A percentile compares a stretch with the other conserved stretches of the same genome.
phyloP scores from a whole-genome alignment of 139 green algal genomes.

The Tetradesmus lagerheimii region DNA sequence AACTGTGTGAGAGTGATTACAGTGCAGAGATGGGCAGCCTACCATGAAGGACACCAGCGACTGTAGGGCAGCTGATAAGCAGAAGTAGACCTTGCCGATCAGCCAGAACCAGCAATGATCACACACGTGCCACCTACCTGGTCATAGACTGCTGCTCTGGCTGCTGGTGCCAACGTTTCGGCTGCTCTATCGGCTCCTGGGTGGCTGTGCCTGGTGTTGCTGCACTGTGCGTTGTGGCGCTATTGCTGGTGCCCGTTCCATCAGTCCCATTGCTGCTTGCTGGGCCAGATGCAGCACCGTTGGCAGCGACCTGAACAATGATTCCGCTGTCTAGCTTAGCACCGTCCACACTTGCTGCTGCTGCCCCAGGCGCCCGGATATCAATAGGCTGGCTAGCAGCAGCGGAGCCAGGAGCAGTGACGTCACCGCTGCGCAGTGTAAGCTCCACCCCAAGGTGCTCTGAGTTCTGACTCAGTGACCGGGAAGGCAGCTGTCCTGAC shows the following conservation, averaged over 20 bases:
- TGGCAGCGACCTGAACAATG: not conserved
- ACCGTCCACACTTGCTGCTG: not conserved
- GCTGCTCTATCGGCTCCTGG: not conserved
- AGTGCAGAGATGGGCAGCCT: too few relatives aligned
- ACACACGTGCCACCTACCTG: not conserved
- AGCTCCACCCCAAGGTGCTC: not conserved
- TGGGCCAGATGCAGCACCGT: not conserved
- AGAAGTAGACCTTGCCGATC: too few relatives aligned
- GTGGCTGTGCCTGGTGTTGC: not conserved
- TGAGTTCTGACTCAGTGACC: not conserved
- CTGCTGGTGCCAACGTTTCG: not conserved
- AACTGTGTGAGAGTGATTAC: too few relatives aligned
- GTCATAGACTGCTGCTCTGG: not conserved
- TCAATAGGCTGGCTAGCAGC: not conserved
- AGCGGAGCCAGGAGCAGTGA: not conserved
- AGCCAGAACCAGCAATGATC: too few relatives aligned
- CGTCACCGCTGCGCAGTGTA: not conserved
- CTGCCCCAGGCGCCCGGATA: not conserved
- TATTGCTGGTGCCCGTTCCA: not conserved
- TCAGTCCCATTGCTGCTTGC: not conserved
- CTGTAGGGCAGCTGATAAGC: too few relatives aligned
- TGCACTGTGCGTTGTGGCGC: not conserved
- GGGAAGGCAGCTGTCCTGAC: not conserved
- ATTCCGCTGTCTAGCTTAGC: not conserved
- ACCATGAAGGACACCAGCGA: too few relatives aligned